Evolutionary conservation across 441 rosid species (phyloP).

Genomic region (Kokia cookei): DNA sequence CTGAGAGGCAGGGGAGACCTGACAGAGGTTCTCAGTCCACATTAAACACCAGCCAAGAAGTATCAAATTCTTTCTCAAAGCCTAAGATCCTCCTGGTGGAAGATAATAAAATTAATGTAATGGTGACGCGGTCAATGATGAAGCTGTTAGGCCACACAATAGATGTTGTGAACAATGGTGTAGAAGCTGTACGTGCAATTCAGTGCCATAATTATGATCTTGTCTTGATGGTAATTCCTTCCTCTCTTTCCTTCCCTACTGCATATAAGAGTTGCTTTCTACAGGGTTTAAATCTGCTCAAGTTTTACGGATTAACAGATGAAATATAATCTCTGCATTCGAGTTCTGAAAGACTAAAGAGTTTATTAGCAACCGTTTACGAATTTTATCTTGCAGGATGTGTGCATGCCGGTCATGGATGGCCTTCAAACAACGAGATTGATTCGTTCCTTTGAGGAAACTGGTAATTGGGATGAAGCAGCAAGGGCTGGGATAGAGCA

Average conservation of each 20-base stretch:
- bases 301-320: not conserved
- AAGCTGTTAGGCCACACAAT: constrained; percentile 70
- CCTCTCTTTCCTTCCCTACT: not conserved
- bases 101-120: constrained; percentile 84
- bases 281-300: not conserved
- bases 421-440: constrained; percentile 87
- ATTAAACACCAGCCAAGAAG: constrained; percentile 22
- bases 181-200: constrained; percentile 76
- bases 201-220: constrained; percentile 50
- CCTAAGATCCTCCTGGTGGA: constrained; percentile 94
- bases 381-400: constrained; percentile 52
- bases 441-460: constrained; percentile 82
- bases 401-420: constrained; percentile 92
- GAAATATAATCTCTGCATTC: not conserved
- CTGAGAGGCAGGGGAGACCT: constrained; percentile 30
- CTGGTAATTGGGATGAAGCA: constrained; percentile 89
- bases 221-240: constrained; percentile 70
- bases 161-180: constrained; percentile 74
- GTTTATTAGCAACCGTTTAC: constrained; percentile 1
- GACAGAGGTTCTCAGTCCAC: constrained; percentile 15
- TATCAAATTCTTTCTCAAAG: constrained; percentile 21
- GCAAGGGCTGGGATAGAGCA: constrained; percentile 57
- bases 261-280: not conserved
- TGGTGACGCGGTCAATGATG: constrained; percentile 86
- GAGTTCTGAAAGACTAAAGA: not conserved